phyloP scores from a whole-genome alignment of 345 rosid species.

The Barbarea vulgaris region DNA sequence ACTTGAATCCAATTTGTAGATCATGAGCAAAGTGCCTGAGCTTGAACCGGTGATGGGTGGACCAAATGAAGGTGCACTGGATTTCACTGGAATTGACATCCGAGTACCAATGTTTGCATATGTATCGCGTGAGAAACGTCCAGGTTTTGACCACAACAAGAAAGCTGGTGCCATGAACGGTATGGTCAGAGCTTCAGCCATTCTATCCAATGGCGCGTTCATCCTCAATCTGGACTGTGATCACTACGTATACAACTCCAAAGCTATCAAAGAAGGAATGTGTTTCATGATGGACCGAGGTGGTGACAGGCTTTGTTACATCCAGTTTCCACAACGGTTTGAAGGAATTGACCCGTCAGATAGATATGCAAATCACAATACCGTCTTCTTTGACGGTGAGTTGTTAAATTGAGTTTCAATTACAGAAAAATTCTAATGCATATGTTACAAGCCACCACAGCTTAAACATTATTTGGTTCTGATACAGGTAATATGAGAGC shows the following conservation, averaged over 20 bases:
- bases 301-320: constrained; percentile 85
- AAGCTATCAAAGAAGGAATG: constrained; percentile 85
- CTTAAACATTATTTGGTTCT: not conserved
- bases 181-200: constrained; percentile 90
- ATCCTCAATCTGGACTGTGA: constrained; percentile 90
- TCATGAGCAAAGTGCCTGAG: constrained; percentile 86
- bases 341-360: constrained; percentile 98
- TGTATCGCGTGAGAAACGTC: constrained; percentile 81
- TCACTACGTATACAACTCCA: constrained; percentile 76
- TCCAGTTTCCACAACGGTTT: constrained; percentile 90
- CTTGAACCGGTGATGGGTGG: constrained; percentile 69
- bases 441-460: constrained; percentile 18
- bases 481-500: constrained; percentile 84
- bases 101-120: constrained; percentile 87
- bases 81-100: constrained; percentile 73
- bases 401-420: not conserved
- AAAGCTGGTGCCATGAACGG: constrained; percentile 97
- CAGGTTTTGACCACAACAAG: constrained; percentile 88
- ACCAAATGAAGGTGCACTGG: constrained; percentile 63
- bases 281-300: constrained; percentile 99
- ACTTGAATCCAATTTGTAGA: constrained; percentile 40
- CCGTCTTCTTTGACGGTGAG: constrained; percentile 83
- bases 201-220: constrained; percentile 82
- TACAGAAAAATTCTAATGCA: not conserved
- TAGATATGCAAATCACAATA: constrained; percentile 88